Evolutionary conservation across 768 basidiomycete genomes (phyloP), one percentile per base, ranked within the genome.

Genomic region (Suillus fuscotomentosus): DNA sequence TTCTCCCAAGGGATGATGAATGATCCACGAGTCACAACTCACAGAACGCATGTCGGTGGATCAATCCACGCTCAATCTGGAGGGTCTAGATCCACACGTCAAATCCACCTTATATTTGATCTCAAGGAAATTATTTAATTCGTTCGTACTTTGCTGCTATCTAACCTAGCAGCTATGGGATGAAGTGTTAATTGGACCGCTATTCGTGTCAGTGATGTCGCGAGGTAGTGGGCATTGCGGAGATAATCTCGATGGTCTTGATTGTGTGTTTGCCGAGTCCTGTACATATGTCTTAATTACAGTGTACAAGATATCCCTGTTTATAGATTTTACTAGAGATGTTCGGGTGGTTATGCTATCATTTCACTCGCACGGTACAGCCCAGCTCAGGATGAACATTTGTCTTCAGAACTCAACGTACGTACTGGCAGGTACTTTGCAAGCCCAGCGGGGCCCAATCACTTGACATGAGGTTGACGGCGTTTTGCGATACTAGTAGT

Each of bases 1-100:
- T 59, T 59, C 39, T 59, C 6, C 57, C 57, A 27, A 27, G 11
- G 41, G 57, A 59, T 20, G 57, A 59, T n/a, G 57, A 59, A 20
- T 42, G 17, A 57, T 57, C 22, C 9, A 57, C 39, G 56, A 20
- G 24, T 20, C 24, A 24, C 38, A 11, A 24, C 22, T 41, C 56
- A 8, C 56, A 59, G 24, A 42, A 59, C 17, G 10, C 24, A 27
- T 41, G 24, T 41, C 39, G 56, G 39, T 39, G 24, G 9, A 57
- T 57, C 9, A 57, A 17, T 10, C 15, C 17, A 27, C 39, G 17
- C 39, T 11, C 41, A 14, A 11, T 59, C 9, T 20, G 24, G 11
- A 42, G 10, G 17, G 24, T 27, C 31, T 11, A 20, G 41, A 11
- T 2, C 39, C 22, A 20, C 24, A 17, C 10, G 24, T 17, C 17